phyloP scores from a whole-genome alignment of 768 basidiomycete species.

The Mycena epipterygia region DNA sequence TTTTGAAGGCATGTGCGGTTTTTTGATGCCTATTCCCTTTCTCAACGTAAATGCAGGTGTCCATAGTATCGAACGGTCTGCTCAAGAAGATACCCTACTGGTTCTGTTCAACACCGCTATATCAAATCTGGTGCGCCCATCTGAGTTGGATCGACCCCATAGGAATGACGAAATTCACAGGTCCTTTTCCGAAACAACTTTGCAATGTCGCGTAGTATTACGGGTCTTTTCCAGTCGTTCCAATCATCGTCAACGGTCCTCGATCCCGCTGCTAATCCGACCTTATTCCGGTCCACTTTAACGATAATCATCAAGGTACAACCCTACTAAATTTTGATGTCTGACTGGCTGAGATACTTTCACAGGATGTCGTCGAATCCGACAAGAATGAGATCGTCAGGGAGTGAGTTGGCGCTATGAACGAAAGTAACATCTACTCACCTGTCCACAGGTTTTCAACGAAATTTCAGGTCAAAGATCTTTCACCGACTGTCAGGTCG shows the following conservation, averaged over 20 bases:
- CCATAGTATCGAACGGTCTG: slow-evolving; percentile 73
- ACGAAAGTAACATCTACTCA: background rate
- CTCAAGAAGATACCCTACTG: slow-evolving; percentile 73
- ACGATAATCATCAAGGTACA: slow-evolving; percentile 74
- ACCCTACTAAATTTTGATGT: background rate
- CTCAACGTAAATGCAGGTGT: slow-evolving; percentile 55
- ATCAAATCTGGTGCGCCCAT: slow-evolving; percentile 65
- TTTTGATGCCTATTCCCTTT: background rate
- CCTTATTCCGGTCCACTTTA: slow-evolving; percentile 69
- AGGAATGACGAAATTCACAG: slow-evolving; percentile 43
- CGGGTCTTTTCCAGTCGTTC: slow-evolving; percentile 73
- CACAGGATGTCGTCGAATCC: slow-evolving; percentile 74
- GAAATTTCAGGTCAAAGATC: slow-evolving; percentile 57
- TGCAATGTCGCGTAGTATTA: slow-evolving; percentile 70
- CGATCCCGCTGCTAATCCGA: slow-evolving; percentile 70
- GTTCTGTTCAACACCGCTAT: slow-evolving; percentile 77
- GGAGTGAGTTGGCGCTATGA: slow-evolving; percentile 57
- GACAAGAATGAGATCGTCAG: slow-evolving; percentile 70
- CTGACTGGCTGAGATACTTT: background rate
- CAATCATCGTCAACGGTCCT: slow-evolving; percentile 70
- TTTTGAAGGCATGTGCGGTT: slow-evolving; percentile 65
- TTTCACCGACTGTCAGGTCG: background rate
- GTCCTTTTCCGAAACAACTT: slow-evolving; percentile 78
- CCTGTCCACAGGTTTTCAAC: slow-evolving; percentile 58
- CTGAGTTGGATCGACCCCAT: background rate